A percentile compares a stretch with the other conserved stretches of the same genome.
These are phyloP conservation scores for Penicillium parvum DNA, from an alignment of 495 filamentous ascomycete genomes.

Conservation along the genomic window DNA sequence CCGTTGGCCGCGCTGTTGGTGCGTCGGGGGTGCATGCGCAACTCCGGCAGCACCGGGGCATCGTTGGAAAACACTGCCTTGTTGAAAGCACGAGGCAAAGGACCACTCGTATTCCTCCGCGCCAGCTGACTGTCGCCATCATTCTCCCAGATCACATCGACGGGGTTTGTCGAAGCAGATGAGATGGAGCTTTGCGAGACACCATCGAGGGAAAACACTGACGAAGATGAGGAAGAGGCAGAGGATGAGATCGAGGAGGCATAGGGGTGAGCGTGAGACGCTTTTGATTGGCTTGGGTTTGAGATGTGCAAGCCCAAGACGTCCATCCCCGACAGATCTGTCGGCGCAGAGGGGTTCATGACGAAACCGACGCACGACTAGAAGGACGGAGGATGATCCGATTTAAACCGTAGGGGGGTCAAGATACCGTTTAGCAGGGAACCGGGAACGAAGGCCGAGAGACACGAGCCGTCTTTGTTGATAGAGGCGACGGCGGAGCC, in stretches of 20 bases:
- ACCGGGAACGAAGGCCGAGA: constrained; percentile 47
- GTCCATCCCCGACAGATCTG: constrained; percentile 49
- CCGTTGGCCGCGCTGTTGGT: constrained; percentile 49
- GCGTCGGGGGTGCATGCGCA: constrained; percentile 79
- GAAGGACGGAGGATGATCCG: constrained; percentile 23
- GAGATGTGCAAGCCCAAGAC: constrained; percentile 44
- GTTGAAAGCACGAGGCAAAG: constrained; percentile 26
- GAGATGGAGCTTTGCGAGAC: constrained; percentile 52
- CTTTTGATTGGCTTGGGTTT: constrained; percentile 38
- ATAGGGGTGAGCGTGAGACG: constrained; percentile 53
- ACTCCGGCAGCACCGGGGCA: constrained; percentile 56
- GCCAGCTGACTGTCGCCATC: constrained; percentile 32
- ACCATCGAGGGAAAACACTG: constrained; percentile 75
- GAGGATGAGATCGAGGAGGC: constrained; percentile 64
- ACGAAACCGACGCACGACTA: constrained; percentile 11
- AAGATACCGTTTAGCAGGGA: constrained; percentile 44
- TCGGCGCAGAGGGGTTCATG: constrained; percentile 24
- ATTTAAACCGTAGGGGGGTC: constrained; percentile 37
- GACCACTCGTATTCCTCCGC: constrained; percentile 19
- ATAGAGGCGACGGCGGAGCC: constrained; percentile 47
- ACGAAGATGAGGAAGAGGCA: constrained; percentile 72
- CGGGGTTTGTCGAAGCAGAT: constrained; percentile 41
- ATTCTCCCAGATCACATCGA: constrained; percentile 49
- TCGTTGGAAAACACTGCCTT: constrained; percentile 31
- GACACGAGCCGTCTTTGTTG: constrained; percentile 44